Evolutionary conservation across 371 early-diverging fungal species (phyloP).

Genomic region (Haplosporangium sp.): DNA sequence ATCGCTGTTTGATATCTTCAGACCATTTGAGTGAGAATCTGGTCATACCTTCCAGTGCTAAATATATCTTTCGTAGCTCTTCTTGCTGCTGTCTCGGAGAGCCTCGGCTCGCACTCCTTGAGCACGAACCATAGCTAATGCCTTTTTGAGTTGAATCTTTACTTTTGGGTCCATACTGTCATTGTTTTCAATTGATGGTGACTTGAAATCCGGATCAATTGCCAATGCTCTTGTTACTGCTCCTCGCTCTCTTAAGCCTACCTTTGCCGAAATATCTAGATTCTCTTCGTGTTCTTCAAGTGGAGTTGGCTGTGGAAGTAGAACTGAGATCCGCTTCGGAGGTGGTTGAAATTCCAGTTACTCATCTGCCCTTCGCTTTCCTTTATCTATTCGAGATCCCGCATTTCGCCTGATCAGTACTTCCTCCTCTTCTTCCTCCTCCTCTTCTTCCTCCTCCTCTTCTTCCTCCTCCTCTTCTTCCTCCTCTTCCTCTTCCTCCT

Average conservation of each 20-base stretch:
- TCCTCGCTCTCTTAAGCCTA: conserved; percentile 2
- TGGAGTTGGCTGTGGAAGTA: conserved; percentile 3
- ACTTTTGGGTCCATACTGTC: neutral
- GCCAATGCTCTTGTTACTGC: conserved; percentile 7
- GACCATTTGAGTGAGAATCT: neutral
- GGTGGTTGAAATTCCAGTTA: neutral
- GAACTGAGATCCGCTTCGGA: neutral
- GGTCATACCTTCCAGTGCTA: conserved; percentile 6
- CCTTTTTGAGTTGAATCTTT: neutral
- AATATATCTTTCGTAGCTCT: conserved; percentile 8
- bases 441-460: neutral
- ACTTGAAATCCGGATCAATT: neutral
- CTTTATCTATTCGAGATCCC: neutral
- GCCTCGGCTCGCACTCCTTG: conserved; percentile 1
- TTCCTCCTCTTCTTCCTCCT: neutral
- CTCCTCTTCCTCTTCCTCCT: neutral
- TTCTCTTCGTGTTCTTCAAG: neutral
- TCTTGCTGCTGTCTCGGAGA: conserved; percentile 9
- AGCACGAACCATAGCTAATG: neutral
- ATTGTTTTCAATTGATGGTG: neutral
- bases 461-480: neutral
- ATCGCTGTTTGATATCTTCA: neutral
- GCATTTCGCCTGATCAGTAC: neutral
- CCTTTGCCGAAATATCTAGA: conserved; percentile 1
- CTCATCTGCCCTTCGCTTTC: conserved; percentile 7